A percentile compares a stretch with the other conserved stretches of the same genome.
Conservation (phyloP, 352 stramenopile genomes). For the Phytophthora cryptogea region DNA sequence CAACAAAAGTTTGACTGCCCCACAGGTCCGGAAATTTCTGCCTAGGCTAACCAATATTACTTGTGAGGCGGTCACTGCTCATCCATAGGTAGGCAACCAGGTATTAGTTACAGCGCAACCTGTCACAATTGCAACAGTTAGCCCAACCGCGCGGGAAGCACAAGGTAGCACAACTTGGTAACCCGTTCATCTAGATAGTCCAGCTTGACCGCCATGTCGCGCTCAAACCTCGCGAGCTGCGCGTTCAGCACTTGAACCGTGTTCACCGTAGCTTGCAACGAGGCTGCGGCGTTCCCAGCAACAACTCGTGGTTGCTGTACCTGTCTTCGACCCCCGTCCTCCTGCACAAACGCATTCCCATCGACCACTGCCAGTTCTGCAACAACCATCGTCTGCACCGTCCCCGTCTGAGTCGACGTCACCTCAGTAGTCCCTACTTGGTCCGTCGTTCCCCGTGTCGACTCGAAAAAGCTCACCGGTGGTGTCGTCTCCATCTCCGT, state of each 20-base stretch:
- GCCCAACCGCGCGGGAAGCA: constrained; percentile 39
- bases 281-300: neutral
- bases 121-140: constrained; percentile 10
- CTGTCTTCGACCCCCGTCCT: constrained; percentile 6
- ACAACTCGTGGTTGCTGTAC: neutral
- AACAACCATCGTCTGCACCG: neutral
- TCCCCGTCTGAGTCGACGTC: neutral
- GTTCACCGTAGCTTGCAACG: constrained; percentile 37
- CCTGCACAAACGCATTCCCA: constrained; percentile 15
- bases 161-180: constrained; percentile 54
- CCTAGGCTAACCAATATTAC: too few relatives aligned
- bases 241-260: constrained; percentile 47
- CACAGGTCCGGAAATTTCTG: too few relatives aligned
- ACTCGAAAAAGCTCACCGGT: constrained; percentile 10
- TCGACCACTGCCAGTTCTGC: constrained; percentile 8
- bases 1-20: too few relatives aligned
- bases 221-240: constrained; percentile 59
- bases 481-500: neutral
- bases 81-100: neutral
- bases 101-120: too few relatives aligned
- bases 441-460: too few relatives aligned
- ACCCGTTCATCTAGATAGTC: constrained; percentile 70
- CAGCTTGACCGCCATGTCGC: constrained; percentile 55
- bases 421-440: too few relatives aligned
- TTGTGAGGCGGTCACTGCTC: neutral